Base-by-base conservation (phyloP, 2,329 filamentous ascomycete species). In the Bipolaris sorokiniana region DNA sequence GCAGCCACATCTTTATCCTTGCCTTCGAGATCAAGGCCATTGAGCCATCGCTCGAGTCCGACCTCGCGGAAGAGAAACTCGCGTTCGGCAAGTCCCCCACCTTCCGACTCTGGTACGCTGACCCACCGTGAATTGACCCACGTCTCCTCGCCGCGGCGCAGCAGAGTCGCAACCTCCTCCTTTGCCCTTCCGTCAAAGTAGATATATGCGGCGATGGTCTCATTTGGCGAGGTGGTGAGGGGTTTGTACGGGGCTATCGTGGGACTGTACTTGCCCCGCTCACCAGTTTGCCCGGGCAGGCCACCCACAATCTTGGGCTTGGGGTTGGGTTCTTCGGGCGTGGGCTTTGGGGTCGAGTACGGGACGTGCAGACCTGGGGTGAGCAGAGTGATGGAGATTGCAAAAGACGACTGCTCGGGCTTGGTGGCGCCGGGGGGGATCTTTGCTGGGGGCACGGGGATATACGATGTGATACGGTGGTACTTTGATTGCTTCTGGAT, bases 71-170 rank as follows among this genome's bases (percentile, higher is more conserved):
- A 99, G 63, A 99, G 81, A 68, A 99, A 99, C 75, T 99, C 95
- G 63, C 95, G 88, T 81, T 99, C 95, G 28, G 95, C 95, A 44
- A 99, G 85, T 40, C 95, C 95, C 48, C 95, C 95, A 31, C 94
- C 94, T 78, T 98, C 94, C 22, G 89, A 87, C 26, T 93, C 89
- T 2, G 94, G 92, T 6, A 99, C 88, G 73, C 96, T 94, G 48
- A 99, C 95, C 95, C 95, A 99, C 68, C 95, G 85, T 54, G 92
- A 97, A 73, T 98, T 99, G 22, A 99, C 96, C 95, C 95, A 99
- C 1, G 95, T 99, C 79, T 99, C 95, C 75, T 98, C 95, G 22
- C 95, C 94, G 11, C 93, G 90, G 53, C 95, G 85, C 50, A 99
- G 82, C 55, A 99, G 81, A 11, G 95, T 99, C 50, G 95, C 95